Conservation (phyloP, 352 stramenopile species). For the Globisporangium recalcitrans region DNA sequence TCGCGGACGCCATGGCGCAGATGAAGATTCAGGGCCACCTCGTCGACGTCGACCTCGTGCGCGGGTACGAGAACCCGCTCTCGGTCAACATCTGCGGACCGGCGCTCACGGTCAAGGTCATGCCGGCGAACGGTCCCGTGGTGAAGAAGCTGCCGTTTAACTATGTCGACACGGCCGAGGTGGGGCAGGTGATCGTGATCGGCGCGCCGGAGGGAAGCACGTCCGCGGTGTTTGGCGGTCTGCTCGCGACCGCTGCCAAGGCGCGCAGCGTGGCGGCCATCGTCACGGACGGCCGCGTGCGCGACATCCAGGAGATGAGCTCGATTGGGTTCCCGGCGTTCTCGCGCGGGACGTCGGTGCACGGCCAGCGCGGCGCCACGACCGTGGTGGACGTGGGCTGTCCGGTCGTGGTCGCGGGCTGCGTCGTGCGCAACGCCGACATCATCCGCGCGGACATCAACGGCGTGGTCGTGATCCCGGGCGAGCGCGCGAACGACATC, state of each 20-base stretch:
- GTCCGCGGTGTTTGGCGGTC: slow-evolving; percentile 61
- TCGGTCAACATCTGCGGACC: slow-evolving; percentile 70
- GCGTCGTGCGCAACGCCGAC: slow-evolving; percentile 71
- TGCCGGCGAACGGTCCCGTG: slow-evolving; percentile 51
- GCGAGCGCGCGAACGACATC: slow-evolving; percentile 63
- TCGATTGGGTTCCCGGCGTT: slow-evolving; percentile 68
- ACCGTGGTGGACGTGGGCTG: slow-evolving; percentile 66
- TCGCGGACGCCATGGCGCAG: slow-evolving; percentile 71
- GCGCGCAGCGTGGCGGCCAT: slow-evolving; percentile 53
- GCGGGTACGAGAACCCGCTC: slow-evolving; percentile 49
- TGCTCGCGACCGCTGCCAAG: slow-evolving; percentile 71
- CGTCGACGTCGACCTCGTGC: slow-evolving; percentile 67
- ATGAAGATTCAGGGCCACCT: slow-evolving; percentile 78
- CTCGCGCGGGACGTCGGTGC: slow-evolving; percentile 63
- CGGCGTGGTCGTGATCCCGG: slow-evolving; percentile 72
- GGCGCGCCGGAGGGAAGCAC: slow-evolving; percentile 48
- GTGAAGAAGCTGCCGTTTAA: slow-evolving; percentile 68
- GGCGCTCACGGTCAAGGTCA: slow-evolving; percentile 69
- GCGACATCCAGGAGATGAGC: slow-evolving; percentile 70
- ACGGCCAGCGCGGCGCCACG: slow-evolving; percentile 50
- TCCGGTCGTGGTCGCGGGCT: slow-evolving; percentile 63
- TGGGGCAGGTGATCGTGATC: slow-evolving; percentile 77
- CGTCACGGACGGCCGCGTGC: slow-evolving; percentile 70
- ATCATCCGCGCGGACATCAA: slow-evolving; percentile 83
- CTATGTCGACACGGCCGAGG: slow-evolving; percentile 74